A percentile compares a stretch with the other conserved stretches of the same genome.
phyloP scores from a whole-genome alignment of 139 green algal species.

The Chlorella sp. region DNA sequence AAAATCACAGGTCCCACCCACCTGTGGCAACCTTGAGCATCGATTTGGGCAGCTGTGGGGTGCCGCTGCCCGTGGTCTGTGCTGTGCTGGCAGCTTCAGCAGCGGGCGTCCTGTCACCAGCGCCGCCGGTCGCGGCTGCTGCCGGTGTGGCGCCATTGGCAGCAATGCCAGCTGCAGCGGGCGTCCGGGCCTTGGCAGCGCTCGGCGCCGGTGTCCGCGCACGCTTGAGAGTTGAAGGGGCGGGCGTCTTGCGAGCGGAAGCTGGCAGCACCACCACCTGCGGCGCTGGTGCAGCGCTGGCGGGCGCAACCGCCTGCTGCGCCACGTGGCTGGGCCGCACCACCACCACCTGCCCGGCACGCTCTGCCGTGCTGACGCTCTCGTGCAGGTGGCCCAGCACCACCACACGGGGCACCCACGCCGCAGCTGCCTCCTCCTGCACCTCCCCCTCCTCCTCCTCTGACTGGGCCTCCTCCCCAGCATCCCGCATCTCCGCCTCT shows the following conservation, averaged over 20 bases:
- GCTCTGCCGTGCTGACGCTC: constrained; percentile 24
- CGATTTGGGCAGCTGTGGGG: constrained; percentile 3
- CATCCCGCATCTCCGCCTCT: not conserved
- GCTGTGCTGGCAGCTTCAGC: not conserved
- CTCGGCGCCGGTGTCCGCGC: not conserved
- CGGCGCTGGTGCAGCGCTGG: not conserved
- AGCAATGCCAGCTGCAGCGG: not conserved
- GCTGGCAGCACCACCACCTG: constrained; percentile 45
- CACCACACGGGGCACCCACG: constrained; percentile 21
- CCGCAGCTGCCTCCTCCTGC: not conserved
- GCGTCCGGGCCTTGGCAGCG: constrained; percentile 5
- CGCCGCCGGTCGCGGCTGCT: not conserved
- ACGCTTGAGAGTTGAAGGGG: not conserved
- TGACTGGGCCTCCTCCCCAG: constrained; percentile 2
- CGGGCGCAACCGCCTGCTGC: not conserved
- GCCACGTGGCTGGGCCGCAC: constrained; percentile 31
- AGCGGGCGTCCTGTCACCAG: not conserved
- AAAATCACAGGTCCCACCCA: not conserved
- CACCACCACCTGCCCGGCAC: constrained; percentile 43
- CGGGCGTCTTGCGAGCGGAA: constrained; percentile 18
- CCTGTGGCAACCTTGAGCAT: constrained; percentile 31
- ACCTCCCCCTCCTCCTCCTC: not conserved
- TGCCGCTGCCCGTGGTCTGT: not conserved
- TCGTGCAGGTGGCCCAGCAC: constrained; percentile 26
- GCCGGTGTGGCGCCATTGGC: not conserved